A percentile compares a stretch with the other conserved stretches of the same genome.
These are phyloP conservation scores for Colletotrichum salicis DNA, from an alignment of 2,329 filamentous ascomycete genomes.

Conservation along the genomic window DNA sequence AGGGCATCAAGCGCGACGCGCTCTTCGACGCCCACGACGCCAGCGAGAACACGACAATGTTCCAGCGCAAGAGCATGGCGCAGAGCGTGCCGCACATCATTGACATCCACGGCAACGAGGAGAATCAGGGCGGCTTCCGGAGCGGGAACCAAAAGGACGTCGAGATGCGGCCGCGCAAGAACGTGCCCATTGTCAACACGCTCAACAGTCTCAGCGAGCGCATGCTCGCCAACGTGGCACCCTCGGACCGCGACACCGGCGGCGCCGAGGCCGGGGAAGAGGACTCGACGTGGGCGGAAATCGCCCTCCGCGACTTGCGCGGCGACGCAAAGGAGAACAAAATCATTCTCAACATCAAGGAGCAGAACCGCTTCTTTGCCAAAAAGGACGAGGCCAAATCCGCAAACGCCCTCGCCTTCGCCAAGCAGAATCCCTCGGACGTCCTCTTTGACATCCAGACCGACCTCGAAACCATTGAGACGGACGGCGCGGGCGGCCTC, in stretches of 20 bases:
- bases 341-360: slow-evolving; percentile 86
- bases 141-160: slow-evolving; percentile 87
- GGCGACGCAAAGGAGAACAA: slow-evolving; percentile 79
- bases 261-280: slow-evolving; percentile 73
- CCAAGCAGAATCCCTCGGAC: slow-evolving; percentile 74
- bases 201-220: slow-evolving; percentile 93
- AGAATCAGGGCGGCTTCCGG: slow-evolving; percentile 86
- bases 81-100: slow-evolving; percentile 87
- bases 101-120: slow-evolving; percentile 92
- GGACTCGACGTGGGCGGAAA: slow-evolving; percentile 77
- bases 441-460: slow-evolving; percentile 73
- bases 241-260: slow-evolving; percentile 76
- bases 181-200: slow-evolving; percentile 88
- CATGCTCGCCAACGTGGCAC: slow-evolving; percentile 87
- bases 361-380: slow-evolving; percentile 86
- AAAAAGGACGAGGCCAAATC: slow-evolving; percentile 62
- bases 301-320: slow-evolving; percentile 83
- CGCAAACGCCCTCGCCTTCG: slow-evolving; percentile 64
- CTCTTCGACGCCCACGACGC: slow-evolving; percentile 89
- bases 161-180: slow-evolving; percentile 85
- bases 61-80: slow-evolving; percentile 65
- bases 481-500: slow-evolving; percentile 60
- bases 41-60: slow-evolving; percentile 69
- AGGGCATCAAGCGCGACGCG: slow-evolving; percentile 63
- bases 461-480: slow-evolving; percentile 67